Base-by-base conservation (phyloP, 345 rosid genomes). In the Pugionium cornutum region DNA sequence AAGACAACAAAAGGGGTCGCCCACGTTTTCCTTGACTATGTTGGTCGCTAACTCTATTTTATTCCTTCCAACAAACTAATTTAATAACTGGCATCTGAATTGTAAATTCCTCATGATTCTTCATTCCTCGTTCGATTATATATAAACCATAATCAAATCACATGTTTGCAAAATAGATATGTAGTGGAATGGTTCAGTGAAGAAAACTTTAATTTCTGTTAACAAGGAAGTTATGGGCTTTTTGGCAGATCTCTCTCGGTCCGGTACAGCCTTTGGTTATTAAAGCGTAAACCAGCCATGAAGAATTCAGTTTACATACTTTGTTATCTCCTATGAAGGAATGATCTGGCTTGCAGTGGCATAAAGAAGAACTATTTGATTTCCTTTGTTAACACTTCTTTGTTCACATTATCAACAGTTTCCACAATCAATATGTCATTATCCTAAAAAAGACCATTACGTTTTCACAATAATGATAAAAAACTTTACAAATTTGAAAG, bases 401-500 rank as follows among this genome's bases (percentile, higher is more conserved):
- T 18, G 18, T 60, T 60, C 46, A 52, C 33, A 27, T 42, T 35
- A 8, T 18, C 47, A 51, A 49, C n/a, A 27, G 7, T 10, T 42
- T 34, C 50, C n/a, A 39, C 26, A 3, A 47, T 2, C 29, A 54
- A 39, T 62, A 37, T 29, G 25, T 30, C 41, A 18, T 32, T 46
- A 62, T 9, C 25, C 34, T 9, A 53, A n/a, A 28, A 52, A 35
- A 11, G 2, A 4, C 34, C 26, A 0, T 29, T 9, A 41, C 18
- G 5, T 40, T 42, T 32, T 41, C 65, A 63, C 46, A 48, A 57
- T 6, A 47, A 32, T 8, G 4, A 48, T 26, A 39, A 7, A 2
- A 39, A 56, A 40, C 70, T 71, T 56, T 64, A 72, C 75, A 56
- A 40, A 29, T 18, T 29, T 1, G 6, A 6, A 7, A 39, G 32